These are phyloP conservation scores for Microbotryomycetes sp. DNA, from an alignment of 1,284 basidiomycete genomes.

Conservation along the genomic window DNA sequence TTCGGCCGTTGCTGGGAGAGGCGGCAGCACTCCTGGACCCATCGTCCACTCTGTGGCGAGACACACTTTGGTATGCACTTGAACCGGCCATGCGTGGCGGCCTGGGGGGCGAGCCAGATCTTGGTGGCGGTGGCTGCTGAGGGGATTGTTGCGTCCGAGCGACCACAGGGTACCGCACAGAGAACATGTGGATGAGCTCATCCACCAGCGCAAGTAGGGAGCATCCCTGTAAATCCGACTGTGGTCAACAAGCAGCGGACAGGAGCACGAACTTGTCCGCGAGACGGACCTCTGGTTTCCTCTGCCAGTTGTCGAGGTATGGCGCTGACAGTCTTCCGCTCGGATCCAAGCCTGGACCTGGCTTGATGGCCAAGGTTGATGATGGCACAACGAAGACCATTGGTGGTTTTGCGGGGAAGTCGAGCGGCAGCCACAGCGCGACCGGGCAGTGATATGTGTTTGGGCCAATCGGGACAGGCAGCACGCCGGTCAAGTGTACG, in stretches of 20 bases:
- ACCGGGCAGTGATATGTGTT: slow-evolving; percentile 89
- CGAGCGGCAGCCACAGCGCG: slow-evolving; percentile 74
- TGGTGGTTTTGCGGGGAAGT: slow-evolving; percentile 73
- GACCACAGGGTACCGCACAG: slow-evolving; percentile 37
- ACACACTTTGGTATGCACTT: too few relatives aligned
- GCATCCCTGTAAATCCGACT: slow-evolving; percentile 52
- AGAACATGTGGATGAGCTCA: slow-evolving; percentile 72
- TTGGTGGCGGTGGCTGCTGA: slow-evolving; percentile 4
- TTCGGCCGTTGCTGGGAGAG: neutral
- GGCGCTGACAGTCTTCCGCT: slow-evolving; percentile 63
- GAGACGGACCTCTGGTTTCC: slow-evolving; percentile 66
- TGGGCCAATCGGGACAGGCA: slow-evolving; percentile 73
- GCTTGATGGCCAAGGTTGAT: slow-evolving; percentile 76
- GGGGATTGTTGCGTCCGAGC: slow-evolving; percentile 2
- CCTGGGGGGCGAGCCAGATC: neutral
- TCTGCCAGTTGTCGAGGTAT: slow-evolving; percentile 71
- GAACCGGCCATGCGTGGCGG: neutral
- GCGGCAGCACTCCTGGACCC: neutral
- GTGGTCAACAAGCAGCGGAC: neutral
- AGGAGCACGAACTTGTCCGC: neutral
- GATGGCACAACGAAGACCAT: slow-evolving; percentile 95
- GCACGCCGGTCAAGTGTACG: slow-evolving; percentile 79
- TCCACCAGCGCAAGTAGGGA: slow-evolving; percentile 59
- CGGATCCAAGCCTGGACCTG: slow-evolving; percentile 67
- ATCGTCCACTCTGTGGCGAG: neutral